Base-by-base conservation (phyloP, 208 protist species). In the Trypanosoma scelopori region DNA sequence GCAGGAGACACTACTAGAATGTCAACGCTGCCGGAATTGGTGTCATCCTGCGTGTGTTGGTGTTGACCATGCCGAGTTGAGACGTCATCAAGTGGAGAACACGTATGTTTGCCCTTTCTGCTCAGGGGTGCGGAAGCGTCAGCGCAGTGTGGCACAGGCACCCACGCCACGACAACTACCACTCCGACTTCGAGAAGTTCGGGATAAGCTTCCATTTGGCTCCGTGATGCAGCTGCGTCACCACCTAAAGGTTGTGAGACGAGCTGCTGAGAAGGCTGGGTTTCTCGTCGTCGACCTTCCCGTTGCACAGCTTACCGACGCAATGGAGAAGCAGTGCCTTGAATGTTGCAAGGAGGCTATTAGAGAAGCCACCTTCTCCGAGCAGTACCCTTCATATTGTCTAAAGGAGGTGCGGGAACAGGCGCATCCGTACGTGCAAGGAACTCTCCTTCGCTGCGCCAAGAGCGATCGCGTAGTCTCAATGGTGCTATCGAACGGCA, bases 41-140 rank as follows among this genome's bases (percentile, higher is more conserved):
- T 87, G 79, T 69, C 87, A 93, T 60, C 78, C 84, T 5, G 82
- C 82, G 16, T 93, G 87, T 59, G 82, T 91, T 15, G 84, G 81
- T n/a, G 72, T 93, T 2, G 87, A 91, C 53, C 67, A 78, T 35
- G 68, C 60, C 22, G 81, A 85, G 28, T 35, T 93, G 30, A 71
- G 78, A 4, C 49, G 65, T 9, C 56, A 66, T 27, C 74, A 82
- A 25, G 66, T 61, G 0, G 69, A 69, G 11, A 70, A 76, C 15
- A 59, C 35, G 43, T 93, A 75, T 62, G 61, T 85, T 9, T 93
- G 87, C 49, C 84, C 78, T 13, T 90, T 81, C 69, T 93, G 87
- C 47, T 57, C 47, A 11, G 67, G 65, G 15, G 9, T 45, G 27
- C 41, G 57, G 6, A 76, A 69, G 48, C 47, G 63, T 28, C 16